Evolutionary conservation across 108 stramenopile genomes (phyloP).

Genomic region (Nannochloropsis oceanica): DNA sequence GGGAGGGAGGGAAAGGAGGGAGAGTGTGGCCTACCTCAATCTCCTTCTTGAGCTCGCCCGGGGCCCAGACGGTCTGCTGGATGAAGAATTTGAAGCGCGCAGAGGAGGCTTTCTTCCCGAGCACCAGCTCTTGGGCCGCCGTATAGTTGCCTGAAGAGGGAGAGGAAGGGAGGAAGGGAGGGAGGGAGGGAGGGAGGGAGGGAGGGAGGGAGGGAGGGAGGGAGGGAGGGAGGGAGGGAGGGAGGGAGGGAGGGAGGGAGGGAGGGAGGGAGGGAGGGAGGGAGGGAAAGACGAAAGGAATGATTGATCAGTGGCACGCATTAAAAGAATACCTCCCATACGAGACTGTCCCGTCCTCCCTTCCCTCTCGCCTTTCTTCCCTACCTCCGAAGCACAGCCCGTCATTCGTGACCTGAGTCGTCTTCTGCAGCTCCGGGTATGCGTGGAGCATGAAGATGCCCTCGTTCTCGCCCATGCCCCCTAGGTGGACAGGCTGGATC

Average conservation of each 20-base stretch:
- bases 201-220: no score
- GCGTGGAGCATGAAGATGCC: background rate
- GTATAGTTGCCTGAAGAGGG: background rate
- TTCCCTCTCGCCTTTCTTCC: background rate
- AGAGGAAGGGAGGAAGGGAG: no score
- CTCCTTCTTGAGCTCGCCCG: background rate
- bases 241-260: background rate
- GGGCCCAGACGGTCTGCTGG: background rate
- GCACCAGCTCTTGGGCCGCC: background rate
- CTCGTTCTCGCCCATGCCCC: background rate
- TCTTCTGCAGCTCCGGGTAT: background rate
- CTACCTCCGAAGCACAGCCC: background rate
- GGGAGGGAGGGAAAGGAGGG: background rate
- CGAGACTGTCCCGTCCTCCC: background rate
- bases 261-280: background rate
- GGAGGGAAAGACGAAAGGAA: background rate
- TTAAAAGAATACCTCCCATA: background rate
- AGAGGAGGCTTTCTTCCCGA: background rate
- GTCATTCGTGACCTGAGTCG: background rate
- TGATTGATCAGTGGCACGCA: background rate
- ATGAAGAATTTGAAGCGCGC: background rate
- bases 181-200: no score
- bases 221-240: no score
- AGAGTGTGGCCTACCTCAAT: background rate
- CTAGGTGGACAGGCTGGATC: background rate